A percentile compares a stretch with the other conserved stretches of the same genome.
Conservation (phyloP, 1,284 basidiomycete genomes). For the Inonotus hispidus region DNA sequence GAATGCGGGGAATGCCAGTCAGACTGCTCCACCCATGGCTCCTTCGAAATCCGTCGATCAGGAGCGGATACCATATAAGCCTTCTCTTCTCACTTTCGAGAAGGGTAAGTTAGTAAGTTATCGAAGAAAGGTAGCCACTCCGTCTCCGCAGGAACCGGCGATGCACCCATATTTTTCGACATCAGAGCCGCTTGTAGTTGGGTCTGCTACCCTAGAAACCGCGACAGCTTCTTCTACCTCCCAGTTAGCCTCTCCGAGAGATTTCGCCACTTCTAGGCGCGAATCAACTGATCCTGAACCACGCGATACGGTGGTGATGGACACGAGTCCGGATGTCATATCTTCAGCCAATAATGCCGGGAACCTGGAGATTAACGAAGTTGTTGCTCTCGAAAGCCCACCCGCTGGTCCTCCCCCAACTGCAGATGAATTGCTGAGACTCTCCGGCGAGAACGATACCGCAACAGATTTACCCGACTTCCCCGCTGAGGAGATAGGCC, state of each 20-base stretch:
- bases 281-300: background rate
- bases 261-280: background rate
- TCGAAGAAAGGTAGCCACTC: background rate
- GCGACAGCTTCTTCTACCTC: background rate
- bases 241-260: background rate
- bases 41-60: background rate
- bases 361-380: background rate
- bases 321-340: background rate
- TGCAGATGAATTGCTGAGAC: slow-evolving; percentile 5
- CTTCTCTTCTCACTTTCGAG: slow-evolving; percentile 10
- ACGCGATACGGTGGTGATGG: background rate
- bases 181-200: background rate
- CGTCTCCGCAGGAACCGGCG: background rate
- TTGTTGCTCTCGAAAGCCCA: background rate
- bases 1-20: background rate
- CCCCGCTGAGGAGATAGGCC: slow-evolving; percentile 1
- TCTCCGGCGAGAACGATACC: background rate
- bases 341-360: background rate
- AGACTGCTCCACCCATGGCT: background rate
- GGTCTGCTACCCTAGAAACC: background rate
- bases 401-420: slow-evolving; percentile 6
- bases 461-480: slow-evolving; percentile 8
- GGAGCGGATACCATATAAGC: background rate
- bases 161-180: background rate
- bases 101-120: slow-evolving; percentile 13